Conservation (phyloP, 306 rosid species). For the Lupinus albus region DNA sequence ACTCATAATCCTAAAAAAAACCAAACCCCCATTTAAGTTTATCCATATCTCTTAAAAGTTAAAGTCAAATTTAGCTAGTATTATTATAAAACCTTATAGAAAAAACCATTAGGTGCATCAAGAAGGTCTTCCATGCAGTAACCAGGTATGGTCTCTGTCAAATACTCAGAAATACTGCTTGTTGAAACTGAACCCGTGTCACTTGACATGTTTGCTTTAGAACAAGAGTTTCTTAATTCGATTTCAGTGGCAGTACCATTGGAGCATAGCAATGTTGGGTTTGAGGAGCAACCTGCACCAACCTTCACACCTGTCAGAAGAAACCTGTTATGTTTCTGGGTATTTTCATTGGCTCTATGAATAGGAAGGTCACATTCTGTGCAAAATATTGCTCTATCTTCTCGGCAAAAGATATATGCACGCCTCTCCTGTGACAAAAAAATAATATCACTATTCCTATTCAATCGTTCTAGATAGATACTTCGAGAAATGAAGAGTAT, state of each 20-base stretch:
- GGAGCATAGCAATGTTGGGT: constrained; percentile 45
- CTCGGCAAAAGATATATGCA: constrained; percentile 66
- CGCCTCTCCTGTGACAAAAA: constrained; percentile 57
- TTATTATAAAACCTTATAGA: constrained; percentile 54
- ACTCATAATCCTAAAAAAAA: constrained; percentile 37
- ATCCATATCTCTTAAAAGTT: neutral
- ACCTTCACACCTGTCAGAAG: constrained; percentile 74
- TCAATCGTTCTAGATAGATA: neutral
- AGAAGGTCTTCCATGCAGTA: constrained; percentile 81
- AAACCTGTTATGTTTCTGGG: constrained; percentile 68
- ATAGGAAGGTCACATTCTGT: constrained; percentile 70
- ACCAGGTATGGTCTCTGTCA: constrained; percentile 74
- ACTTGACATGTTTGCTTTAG: constrained; percentile 30
- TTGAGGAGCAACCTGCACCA: constrained; percentile 43
- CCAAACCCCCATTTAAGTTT: neutral
- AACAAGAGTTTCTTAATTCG: constrained; percentile 31
- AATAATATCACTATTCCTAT: neutral
- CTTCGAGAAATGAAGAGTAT: too few species aligned
- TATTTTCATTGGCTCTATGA: constrained; percentile 66
- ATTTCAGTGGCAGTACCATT: constrained; percentile 30
- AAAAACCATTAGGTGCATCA: constrained; percentile 57
- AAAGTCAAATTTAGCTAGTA: constrained; percentile 27
- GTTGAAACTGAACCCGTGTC: constrained; percentile 59
- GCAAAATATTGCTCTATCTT: constrained; percentile 77
- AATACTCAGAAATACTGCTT: constrained; percentile 74